Conservation (phyloP, 2,329 filamentous ascomycete genomes). For the Aureobasidium mangrovei region DNA sequence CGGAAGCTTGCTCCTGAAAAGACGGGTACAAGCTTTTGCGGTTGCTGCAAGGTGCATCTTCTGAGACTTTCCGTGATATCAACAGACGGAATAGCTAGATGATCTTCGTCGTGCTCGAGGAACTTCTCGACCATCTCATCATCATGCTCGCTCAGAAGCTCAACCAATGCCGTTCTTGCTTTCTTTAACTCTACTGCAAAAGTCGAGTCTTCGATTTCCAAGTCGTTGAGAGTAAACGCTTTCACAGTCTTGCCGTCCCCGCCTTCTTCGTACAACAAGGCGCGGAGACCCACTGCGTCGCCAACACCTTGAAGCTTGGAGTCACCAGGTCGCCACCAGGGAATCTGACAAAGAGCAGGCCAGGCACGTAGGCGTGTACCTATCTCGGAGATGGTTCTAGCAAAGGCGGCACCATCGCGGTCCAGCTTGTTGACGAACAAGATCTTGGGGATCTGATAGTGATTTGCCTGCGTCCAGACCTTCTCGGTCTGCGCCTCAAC, state of each 20-base stretch:
- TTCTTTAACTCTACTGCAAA: slow-evolving; percentile 60
- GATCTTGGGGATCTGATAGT: slow-evolving; percentile 74
- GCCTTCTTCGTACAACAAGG: slow-evolving; percentile 62
- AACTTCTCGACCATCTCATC: slow-evolving; percentile 79
- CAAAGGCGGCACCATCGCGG: slow-evolving; percentile 72
- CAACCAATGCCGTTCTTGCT: slow-evolving; percentile 69
- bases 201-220: slow-evolving; percentile 40
- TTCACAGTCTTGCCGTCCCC: slow-evolving; percentile 51
- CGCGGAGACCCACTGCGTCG: slow-evolving; percentile 68
- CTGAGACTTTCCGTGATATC: slow-evolving; percentile 68
- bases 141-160: slow-evolving; percentile 80
- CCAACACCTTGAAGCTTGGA: slow-evolving; percentile 75
- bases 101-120: slow-evolving; percentile 66
- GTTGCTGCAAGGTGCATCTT: slow-evolving; percentile 56
- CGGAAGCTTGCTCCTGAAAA: slow-evolving; percentile 89
- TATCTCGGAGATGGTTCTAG: slow-evolving; percentile 76
- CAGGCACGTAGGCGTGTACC: slow-evolving; percentile 69
- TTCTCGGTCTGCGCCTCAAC: slow-evolving; percentile 97
- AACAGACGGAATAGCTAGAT: slow-evolving; percentile 54
- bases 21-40: slow-evolving; percentile 70
- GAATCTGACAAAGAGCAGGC: slow-evolving; percentile 89
- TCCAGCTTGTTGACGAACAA: slow-evolving; percentile 81
- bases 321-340: slow-evolving; percentile 73
- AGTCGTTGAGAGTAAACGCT: slow-evolving; percentile 46
- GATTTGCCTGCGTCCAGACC: slow-evolving; percentile 85